Conservation (phyloP, 2,329 filamentous ascomycete genomes). For the Sarocladium oryzae region DNA sequence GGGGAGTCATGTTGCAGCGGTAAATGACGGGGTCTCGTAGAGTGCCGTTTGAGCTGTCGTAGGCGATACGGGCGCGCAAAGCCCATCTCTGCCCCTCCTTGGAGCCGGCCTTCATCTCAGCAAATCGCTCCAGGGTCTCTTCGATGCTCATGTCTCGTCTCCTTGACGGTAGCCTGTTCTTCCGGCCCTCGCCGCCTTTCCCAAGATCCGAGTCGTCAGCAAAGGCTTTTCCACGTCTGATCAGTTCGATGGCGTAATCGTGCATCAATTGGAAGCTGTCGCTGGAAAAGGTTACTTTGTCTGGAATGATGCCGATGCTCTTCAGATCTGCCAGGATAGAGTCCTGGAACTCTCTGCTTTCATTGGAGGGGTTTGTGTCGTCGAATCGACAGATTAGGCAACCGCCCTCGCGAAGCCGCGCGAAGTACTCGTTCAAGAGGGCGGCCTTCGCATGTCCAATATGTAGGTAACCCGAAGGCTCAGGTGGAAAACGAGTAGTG, state of each 20-base stretch:
- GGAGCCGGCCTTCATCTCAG: conserved; percentile 86
- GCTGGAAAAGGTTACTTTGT: conserved; percentile 81
- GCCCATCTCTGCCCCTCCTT: conserved; percentile 78
- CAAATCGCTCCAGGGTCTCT: conserved; percentile 79
- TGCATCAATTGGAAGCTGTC: conserved; percentile 95
- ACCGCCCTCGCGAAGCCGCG: conserved; percentile 84
- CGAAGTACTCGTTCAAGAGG: conserved; percentile 93
- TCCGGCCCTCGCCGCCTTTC: conserved; percentile 69
- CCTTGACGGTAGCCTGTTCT: conserved; percentile 74
- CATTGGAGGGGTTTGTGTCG: conserved; percentile 95
- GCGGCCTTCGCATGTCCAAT: conserved; percentile 95
- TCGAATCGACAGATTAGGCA: conserved; percentile 89
- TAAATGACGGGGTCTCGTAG: conserved; percentile 93
- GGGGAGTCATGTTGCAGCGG: conserved; percentile 68
- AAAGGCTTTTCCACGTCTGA: conserved; percentile 83
- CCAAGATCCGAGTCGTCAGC: conserved; percentile 91
- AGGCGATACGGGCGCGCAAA: conserved; percentile 89
- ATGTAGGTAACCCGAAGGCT: conserved; percentile 92
- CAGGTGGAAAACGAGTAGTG: conserved; percentile 85
- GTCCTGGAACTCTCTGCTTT: conserved; percentile 95
- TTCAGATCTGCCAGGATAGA: conserved; percentile 86
- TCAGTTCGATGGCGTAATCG: conserved; percentile 75
- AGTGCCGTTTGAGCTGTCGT: conserved; percentile 89
- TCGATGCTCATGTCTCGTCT: conserved; percentile 72
- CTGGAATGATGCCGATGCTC: conserved; percentile 86